These are phyloP conservation scores for Crithidia bombi DNA, from an alignment of 208 protist genomes.

Conservation along the genomic window DNA sequence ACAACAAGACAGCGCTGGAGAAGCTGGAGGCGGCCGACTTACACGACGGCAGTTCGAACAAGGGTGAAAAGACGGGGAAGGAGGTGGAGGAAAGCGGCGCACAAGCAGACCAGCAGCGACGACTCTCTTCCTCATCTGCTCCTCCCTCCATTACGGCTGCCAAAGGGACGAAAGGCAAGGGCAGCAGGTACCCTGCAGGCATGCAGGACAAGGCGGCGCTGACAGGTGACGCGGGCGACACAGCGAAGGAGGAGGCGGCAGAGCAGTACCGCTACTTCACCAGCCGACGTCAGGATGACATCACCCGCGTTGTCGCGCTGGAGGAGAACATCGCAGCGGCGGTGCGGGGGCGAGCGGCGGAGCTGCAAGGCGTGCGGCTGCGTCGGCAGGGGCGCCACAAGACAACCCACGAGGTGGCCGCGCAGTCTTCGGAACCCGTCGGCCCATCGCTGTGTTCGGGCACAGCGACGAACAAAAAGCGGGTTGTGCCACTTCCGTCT, in stretches of 20 bases:
- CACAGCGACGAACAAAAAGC: too few relatives aligned
- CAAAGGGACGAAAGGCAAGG: background rate
- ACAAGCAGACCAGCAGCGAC: background rate
- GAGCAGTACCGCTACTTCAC: constrained; percentile 70
- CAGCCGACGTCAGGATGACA: constrained; percentile 55
- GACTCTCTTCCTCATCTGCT: background rate
- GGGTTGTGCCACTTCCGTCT: too few relatives aligned
- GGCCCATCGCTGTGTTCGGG: too few relatives aligned
- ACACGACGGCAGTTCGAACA: too few relatives aligned
- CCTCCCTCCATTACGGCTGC: background rate
- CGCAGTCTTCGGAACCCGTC: background rate
- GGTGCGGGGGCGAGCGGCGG: constrained; percentile 37
- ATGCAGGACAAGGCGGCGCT: background rate
- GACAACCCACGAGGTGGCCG: background rate
- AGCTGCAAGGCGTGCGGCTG: constrained; percentile 25
- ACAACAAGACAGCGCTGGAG: constrained; percentile 52
- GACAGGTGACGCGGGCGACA: background rate
- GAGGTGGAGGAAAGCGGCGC: background rate
- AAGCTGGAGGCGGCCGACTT: constrained; percentile 7
- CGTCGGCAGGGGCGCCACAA: constrained; percentile 17
- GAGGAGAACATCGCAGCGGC: constrained; percentile 51
- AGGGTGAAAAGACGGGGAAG: background rate
- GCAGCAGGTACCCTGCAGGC: background rate
- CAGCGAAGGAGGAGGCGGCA: background rate
- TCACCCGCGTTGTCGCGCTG: constrained; percentile 45